A percentile compares a stretch with the other conserved stretches of the same genome.
phyloP scores from a whole-genome alignment of 805 yeast genomes.

The Ogataea degrootiae region DNA sequence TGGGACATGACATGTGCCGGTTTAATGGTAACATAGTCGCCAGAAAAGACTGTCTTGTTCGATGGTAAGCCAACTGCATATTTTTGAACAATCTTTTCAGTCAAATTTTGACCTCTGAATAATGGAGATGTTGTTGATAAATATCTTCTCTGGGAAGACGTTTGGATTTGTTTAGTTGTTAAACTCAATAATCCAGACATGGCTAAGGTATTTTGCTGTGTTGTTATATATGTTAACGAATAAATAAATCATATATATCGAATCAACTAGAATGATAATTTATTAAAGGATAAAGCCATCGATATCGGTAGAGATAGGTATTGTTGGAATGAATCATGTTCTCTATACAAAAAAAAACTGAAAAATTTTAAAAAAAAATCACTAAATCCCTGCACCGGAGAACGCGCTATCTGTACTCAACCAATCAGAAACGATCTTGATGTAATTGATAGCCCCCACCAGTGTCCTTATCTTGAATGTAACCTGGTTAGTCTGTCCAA shows the following conservation, averaged over 20 bases:
- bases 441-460: no score
- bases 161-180: neutral
- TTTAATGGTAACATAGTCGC: conserved; percentile 90
- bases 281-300: no score
- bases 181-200: conserved; percentile 3
- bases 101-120: conserved; percentile 68
- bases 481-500: no score
- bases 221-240: neutral
- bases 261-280: neutral
- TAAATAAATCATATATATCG: neutral
- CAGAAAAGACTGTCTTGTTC: conserved; percentile 75
- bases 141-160: neutral
- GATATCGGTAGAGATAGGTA: no score
- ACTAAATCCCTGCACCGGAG: no score
- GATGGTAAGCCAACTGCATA: conserved; percentile 82
- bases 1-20: conserved; percentile 99
- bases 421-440: no score
- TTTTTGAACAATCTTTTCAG: conserved; percentile 92
- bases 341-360: no score
- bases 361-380: no score
- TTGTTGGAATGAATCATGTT: no score
- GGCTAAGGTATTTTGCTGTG: neutral
- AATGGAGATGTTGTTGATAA: conserved; percentile 1
- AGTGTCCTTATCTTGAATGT: no score
- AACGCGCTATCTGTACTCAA: no score